These are phyloP conservation scores for Aspergillus uvarum DNA, from an alignment of 2,329 filamentous ascomycete genomes.

Conservation along the genomic window DNA sequence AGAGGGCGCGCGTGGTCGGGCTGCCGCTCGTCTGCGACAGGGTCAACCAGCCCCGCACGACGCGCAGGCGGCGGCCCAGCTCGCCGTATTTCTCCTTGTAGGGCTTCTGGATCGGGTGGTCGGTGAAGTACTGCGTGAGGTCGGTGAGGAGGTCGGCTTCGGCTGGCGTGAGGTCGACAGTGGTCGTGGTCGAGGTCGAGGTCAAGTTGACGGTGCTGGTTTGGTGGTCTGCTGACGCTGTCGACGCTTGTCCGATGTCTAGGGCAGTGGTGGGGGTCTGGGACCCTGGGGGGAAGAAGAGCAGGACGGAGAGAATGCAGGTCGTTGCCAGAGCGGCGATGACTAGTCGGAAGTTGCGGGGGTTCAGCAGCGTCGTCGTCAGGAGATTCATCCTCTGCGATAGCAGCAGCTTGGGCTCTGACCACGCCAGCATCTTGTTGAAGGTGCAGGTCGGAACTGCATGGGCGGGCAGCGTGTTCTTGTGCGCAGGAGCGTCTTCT, in stretches of 20 bases:
- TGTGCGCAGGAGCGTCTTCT: too few species aligned
- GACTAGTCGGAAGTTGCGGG: background rate
- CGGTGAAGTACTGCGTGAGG: constrained; percentile 4
- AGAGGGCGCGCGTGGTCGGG: background rate
- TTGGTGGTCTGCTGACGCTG: background rate
- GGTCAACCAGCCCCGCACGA: constrained; percentile 5
- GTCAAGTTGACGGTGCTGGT: background rate
- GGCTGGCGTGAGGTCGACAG: background rate
- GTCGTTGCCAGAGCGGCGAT: background rate
- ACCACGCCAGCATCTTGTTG: background rate
- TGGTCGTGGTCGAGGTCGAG: background rate
- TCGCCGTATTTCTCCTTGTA: constrained; percentile 8
- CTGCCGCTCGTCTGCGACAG: background rate
- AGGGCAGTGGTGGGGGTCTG: background rate
- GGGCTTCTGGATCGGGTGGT: constrained; percentile 3
- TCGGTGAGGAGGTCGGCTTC: background rate
- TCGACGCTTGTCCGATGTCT: background rate
- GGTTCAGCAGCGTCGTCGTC: background rate
- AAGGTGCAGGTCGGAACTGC: background rate
- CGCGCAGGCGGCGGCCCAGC: constrained; percentile 5
- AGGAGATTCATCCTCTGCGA: constrained; percentile 1
- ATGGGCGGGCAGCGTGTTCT: background rate
- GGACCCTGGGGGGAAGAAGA: background rate
- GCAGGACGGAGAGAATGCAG: background rate
- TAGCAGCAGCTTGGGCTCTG: background rate